Evolutionary conservation across 352 stramenopile genomes (phyloP).

Genomic region (Globisporangium sylvaticum): DNA sequence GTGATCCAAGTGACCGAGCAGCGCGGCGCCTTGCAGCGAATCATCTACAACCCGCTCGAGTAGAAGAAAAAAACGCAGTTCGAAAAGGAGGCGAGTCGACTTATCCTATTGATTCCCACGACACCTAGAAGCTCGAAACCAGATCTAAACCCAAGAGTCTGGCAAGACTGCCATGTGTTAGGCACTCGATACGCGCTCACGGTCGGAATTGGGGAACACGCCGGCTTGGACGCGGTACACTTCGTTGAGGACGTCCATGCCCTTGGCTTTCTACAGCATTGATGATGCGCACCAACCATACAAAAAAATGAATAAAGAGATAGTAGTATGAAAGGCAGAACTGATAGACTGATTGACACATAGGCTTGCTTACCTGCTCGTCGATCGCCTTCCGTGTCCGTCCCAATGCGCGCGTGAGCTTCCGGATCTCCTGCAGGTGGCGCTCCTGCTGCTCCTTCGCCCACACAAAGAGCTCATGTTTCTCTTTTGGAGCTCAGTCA

Average conservation of each 20-base stretch:
- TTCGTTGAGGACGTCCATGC: slow-evolving; percentile 35
- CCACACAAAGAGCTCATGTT: slow-evolving; percentile 69
- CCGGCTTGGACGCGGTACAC: slow-evolving; percentile 34
- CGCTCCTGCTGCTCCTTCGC: slow-evolving; percentile 66
- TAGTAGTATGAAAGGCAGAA: not conserved
- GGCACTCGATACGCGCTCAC: slow-evolving; percentile 1
- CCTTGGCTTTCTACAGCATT: slow-evolving; percentile 28
- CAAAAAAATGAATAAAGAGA: slow-evolving; percentile 5
- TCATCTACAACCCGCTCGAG: slow-evolving; percentile 87
- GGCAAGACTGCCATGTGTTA: not conserved
- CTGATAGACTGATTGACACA: not conserved
- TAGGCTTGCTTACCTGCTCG: slow-evolving; percentile 35
- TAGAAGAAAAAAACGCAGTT: slow-evolving; percentile 20
- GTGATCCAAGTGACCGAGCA: slow-evolving; percentile 86
- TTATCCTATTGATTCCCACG: not conserved
- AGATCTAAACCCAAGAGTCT: not conserved
- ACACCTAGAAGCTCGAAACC: not conserved
- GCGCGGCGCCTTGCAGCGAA: slow-evolving; percentile 63
- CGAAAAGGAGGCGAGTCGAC: too few species aligned
- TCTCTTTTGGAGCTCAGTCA: slow-evolving; percentile 64
- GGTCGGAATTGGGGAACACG: slow-evolving; percentile 16
- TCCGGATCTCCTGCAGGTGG: slow-evolving; percentile 80
- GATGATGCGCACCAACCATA: not conserved
- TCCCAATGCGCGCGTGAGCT: slow-evolving; percentile 62
- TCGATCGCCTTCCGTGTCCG: slow-evolving; percentile 58